phyloP scores from a whole-genome alignment of 192 early-diverging fungal species.

The Irineochytrium annulatum region DNA sequence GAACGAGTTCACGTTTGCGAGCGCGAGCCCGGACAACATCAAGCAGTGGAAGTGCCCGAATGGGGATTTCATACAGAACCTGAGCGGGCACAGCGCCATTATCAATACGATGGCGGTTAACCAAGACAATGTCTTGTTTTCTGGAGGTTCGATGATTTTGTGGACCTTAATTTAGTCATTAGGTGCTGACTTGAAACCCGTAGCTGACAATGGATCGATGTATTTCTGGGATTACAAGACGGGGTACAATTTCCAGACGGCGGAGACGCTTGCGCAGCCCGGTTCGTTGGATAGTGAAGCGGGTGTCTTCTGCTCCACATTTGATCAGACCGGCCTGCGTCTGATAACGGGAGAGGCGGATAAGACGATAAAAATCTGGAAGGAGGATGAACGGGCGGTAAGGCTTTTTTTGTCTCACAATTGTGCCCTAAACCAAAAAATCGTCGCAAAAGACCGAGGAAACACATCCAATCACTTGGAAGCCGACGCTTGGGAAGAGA shows the following conservation, averaged over 20 bases:
- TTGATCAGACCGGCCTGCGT: slow-evolving; percentile 91
- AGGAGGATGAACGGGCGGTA: slow-evolving; percentile 76
- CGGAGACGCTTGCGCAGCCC: slow-evolving; percentile 85
- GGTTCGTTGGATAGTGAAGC: slow-evolving; percentile 94
- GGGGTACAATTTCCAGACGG: slow-evolving; percentile 89
- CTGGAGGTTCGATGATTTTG: too few relatives aligned
- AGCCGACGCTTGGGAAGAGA: slow-evolving; percentile 25
- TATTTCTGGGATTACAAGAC: slow-evolving; percentile 97
- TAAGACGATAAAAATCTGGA: slow-evolving; percentile 98
- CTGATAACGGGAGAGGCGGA: slow-evolving; percentile 98
- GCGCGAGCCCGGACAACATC: slow-evolving; percentile 79
- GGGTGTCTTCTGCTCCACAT: slow-evolving; percentile 91
- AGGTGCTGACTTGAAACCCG: too few relatives aligned
- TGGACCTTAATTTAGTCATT: too few relatives aligned
- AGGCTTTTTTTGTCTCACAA: slow-evolving; percentile 7
- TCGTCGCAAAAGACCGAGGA: slow-evolving; percentile 32
- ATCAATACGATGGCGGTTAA: slow-evolving; percentile 88
- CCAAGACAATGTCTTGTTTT: slow-evolving; percentile 88
- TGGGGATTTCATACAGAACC: slow-evolving; percentile 93
- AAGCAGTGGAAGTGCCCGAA: slow-evolving; percentile 97
- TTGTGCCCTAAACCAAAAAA: neutral
- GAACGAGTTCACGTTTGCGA: slow-evolving; percentile 89
- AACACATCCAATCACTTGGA: slow-evolving; percentile 47
- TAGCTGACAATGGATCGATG: slow-evolving; percentile 93
- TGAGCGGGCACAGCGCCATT: slow-evolving; percentile 81